A percentile compares a stretch with the other conserved stretches of the same genome.
Conservation (phyloP, 257 asterid genomes). For the Solanum sejunctum region DNA sequence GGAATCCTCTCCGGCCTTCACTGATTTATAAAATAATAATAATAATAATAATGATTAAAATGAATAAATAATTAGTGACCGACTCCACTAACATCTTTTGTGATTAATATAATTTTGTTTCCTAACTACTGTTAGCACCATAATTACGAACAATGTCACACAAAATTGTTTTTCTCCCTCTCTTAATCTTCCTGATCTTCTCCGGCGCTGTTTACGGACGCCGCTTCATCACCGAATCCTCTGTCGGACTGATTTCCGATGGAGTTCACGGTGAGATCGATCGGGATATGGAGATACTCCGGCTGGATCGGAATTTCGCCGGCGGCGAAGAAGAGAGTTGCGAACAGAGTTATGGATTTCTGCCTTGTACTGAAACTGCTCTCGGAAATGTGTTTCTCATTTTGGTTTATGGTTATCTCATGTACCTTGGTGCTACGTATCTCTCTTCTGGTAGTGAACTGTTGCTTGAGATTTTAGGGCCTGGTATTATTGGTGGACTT, state of each 20-base stretch:
- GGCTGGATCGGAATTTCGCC: constrained; percentile 4
- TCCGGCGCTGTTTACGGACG: constrained; percentile 7
- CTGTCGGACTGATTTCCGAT: constrained; percentile 41
- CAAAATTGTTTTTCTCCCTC: background rate
- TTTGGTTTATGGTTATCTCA: constrained; percentile 63
- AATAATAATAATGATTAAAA: background rate
- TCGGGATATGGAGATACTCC: constrained; percentile 7
- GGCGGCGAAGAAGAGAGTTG: constrained; percentile 37
- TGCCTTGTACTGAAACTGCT: constrained; percentile 73
- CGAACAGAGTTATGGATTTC: constrained; percentile 76
- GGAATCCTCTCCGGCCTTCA: background rate
- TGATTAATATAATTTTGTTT: background rate
- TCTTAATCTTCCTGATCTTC: background rate
- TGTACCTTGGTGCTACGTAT: constrained; percentile 74
- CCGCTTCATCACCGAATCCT: constrained; percentile 32
- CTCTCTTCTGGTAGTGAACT: constrained; percentile 83
- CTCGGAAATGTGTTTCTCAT: constrained; percentile 63
- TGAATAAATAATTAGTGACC: background rate
- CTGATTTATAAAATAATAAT: background rate
- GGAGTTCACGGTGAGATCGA: constrained; percentile 9
- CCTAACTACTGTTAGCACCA: background rate
- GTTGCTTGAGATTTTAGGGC: constrained; percentile 85
- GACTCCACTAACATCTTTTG: background rate
- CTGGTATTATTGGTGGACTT: constrained; percentile 82
- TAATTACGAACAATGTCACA: background rate